Base-by-base conservation (phyloP, 2,329 filamentous ascomycete species). In the Claviceps africana region DNA sequence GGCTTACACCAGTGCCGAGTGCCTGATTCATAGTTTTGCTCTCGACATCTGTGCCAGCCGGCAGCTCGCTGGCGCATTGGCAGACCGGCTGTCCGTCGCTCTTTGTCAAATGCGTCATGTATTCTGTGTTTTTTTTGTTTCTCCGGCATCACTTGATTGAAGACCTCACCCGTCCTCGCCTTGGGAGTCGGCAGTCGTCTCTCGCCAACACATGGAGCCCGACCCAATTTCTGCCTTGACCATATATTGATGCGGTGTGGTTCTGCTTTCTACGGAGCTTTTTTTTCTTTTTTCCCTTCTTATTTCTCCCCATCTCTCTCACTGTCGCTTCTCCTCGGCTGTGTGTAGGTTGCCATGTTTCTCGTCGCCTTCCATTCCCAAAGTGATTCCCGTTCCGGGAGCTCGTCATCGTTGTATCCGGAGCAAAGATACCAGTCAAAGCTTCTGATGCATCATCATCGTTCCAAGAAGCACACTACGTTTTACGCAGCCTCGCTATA, bases 21-120 rank as follows among this genome's bases (percentile, higher is more conserved):
- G 40, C 52, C 48, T 31, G 46, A 54, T 51, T 51, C 49, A 51
- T 46, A 39, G 40, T 31, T 40, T 39, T n/a, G 22, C 22, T 8
- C 5, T 46, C 50, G 33, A 43, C 52, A 33, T 51, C 49, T 44
- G 45, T 15, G 25, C 49, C 49, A 51, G 44, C 52, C 46, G 49
- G 39, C 49, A 48, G 22, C 25, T 21, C n/a, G 48, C 30, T 47
- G 52, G 48, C 52, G 31, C 46, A 35, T 28, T 8, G 45, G 10
- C 19, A 17, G 35, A n/a, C 35, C 17, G 42, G 21, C 42, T 5
- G 19, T 33, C 13, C 17, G 48, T 44, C 35, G 9, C 17, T 47
- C 43, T 37, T 37, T 43, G n/a, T 42, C 22, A n/a, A 17, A 40
- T n/a, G 8, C 19, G 5, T 22, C 22, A 6, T 25, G 31, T 33